Evolutionary conservation across 148 eudicot species (phyloP), one percentile per base, ranked within the genome.

Genomic region (Rhododendron henanense): DNA sequence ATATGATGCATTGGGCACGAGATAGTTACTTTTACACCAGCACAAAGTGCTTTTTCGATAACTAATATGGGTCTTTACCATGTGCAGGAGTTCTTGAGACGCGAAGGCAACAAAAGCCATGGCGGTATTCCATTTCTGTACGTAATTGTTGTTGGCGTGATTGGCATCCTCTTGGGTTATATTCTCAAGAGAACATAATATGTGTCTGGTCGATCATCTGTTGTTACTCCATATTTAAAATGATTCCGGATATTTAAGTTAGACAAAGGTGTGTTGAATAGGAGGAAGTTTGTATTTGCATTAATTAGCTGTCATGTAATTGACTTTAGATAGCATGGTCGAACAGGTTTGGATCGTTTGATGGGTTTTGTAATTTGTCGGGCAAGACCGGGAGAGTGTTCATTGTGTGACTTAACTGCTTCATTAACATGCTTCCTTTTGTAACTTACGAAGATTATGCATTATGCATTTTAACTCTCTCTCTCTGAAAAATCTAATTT

Each of bases 151-250:
- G 90, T 91, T 76, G 95, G 94, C 81, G 78, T 95, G 89, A 51
- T 95, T 57, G 94, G 98, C 84, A 31, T 94, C 79, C 87, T 94
- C 21, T 48, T 94, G 86, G 98, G 98, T 10, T 95, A 94, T 86
- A 83, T 95, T 83, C 35, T 93, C 41, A 95, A 89, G 90, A 93
- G 88, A 61, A 87, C 90, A 57, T 93, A 81, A 91, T 35, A 6
- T 1, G 51, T 21, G 77, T 25, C 61, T 80, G 74, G 67, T 65
- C 18, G 14, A 57, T 39, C 75, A 75, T 85, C 74, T 77, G 67
- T 87, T 65, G 77, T 41, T 85, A 21, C 16, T 16, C 83, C 33
- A 31, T 48, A 35, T 82, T 76, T 86, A 81, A 3, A 78, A 48
- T 78, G 53, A 47, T 80, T 18, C 53, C 76, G 84, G 65, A 59